Base-by-base conservation (phyloP, 1,284 basidiomycete species). In the Wallemia mellicola region DNA sequence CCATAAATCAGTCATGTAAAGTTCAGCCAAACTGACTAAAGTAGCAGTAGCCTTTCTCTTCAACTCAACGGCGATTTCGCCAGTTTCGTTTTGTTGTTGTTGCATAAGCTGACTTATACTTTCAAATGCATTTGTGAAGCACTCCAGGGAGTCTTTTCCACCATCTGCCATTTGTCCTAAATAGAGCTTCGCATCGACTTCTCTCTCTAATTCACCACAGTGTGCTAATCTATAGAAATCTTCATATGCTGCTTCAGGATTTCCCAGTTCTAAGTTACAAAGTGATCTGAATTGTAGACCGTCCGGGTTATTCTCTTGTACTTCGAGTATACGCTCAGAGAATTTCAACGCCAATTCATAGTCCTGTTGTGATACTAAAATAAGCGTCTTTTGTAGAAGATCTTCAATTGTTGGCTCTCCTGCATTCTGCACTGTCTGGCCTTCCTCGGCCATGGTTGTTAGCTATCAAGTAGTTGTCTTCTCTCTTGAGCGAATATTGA, bases 1-100 rank as follows among this genome's bases (percentile, higher is more conserved):
- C 89, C 89, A 94, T 57, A 95, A 73, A 73, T 92, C 87, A 64
- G 89, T 86, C 82, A 95, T 88, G 83, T 88, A 95, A 27, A 94
- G 82, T 69, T 94, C 89, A 19, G 92, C 84, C 78, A 92, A 91
- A 19, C 83, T 84, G 24, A 92, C 78, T 26, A 92, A 73, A 1
- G 86, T 86, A n/a, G 82, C 74, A 3, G 87, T 81, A 33, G 83
- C 81, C 66, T 80, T 86, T 60, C 73, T 76, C 67, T 75, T 78
- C 56, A 81, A 70, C 67, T 88, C 84, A 48, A n/a, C 19, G 38
- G 14, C 22, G 9, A 3, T 3, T 15, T 48, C 38, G n/a, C n/a
- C n/a, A 5, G 38, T n/a, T 3, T 48, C 38, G 19, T n/a, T 48
- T 22, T 48, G 58, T 27, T 60, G 59, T 60, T 32, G 28, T 24